Evolutionary conservation across 345 rosid species (phyloP).

Genomic region (Camelina laxa): DNA sequence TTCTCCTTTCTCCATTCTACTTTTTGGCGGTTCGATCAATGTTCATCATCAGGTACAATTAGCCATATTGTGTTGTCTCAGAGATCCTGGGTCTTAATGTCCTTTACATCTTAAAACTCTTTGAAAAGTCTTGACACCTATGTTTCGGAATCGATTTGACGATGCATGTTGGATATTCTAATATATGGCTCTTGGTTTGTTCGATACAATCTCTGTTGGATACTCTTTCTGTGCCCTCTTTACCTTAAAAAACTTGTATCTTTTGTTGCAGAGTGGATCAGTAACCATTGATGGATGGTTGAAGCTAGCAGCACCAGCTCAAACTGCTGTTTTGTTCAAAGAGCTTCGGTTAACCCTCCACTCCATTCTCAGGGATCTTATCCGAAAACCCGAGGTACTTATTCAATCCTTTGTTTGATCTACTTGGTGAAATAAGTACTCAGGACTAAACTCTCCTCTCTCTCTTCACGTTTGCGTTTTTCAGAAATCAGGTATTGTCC

Average conservation of each 20-base stretch:
- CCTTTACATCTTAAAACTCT: not conserved
- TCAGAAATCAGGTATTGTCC: constrained; percentile 64
- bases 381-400: constrained; percentile 78
- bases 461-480: constrained; percentile 2
- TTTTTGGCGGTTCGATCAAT: constrained; percentile 85
- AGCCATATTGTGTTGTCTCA: constrained; percentile 7
- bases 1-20: constrained; percentile 82
- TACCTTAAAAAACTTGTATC: not conserved
- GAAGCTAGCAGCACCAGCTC: constrained; percentile 86
- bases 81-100: not conserved
- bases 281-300: constrained; percentile 85
- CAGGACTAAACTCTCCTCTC: not conserved
- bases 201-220: not conserved
- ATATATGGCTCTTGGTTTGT: not conserved
- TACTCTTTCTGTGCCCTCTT: not conserved
- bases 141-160: not conserved
- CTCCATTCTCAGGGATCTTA: constrained; percentile 65
- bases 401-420: constrained; percentile 13
- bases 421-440: not conserved
- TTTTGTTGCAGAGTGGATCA: constrained; percentile 60
- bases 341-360: constrained; percentile 77
- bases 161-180: not conserved
- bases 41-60: constrained; percentile 83
- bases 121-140: not conserved
- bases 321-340: constrained; percentile 90